Evolutionary conservation across 345 rosid genomes (phyloP), one percentile per base, ranked within the genome.

Genomic region (Salix brachista): DNA sequence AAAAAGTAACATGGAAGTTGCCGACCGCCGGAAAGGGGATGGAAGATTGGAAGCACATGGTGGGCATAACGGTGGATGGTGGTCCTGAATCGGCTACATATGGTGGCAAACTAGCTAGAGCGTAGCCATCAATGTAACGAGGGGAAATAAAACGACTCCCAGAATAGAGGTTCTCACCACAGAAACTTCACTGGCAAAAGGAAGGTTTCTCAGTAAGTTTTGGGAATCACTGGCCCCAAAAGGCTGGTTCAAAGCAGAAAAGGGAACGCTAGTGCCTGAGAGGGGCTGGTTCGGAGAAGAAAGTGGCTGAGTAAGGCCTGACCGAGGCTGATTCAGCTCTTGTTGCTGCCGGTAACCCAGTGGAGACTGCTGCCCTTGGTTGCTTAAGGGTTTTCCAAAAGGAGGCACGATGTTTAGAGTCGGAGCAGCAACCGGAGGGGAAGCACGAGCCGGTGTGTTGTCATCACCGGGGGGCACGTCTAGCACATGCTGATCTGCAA

Each of bases 161-260:
- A 61, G 69, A 14, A 25, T 18, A 77, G 70, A 26, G 13, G 71
- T 62, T n/a, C 77, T 75, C 54, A 79, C 32, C 75, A 36, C 64
- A 3, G 86, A 66, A 66, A 69, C 84, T 39, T 86, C 88, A 70
- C 74, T 86, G 1, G 42, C 78, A 69, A 90, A 88, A 21, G 87
- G 30, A 14, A 77, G 25, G 64, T 60, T 75, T 50, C 77, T 81
- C 0, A 54, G 39, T 30, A 77, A 76, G 48, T 82, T 73, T 32
- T 85, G 32, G 16, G 26, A 28, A 32, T 11, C 67, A 64, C 67
- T 44, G 36, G 67, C 65, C 65, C 65, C 65, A 60, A n/a, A 60
- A 21, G 11, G 65, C 28, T n/a, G 65, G 23, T 60, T 60, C 65
- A 60, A 25, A 60, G 26, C 28, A 19, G 65, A 19, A 60, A 60